These are phyloP conservation scores for Hypoxylon cercidicola DNA, from an alignment of 495 filamentous ascomycete genomes.

Conservation along the genomic window DNA sequence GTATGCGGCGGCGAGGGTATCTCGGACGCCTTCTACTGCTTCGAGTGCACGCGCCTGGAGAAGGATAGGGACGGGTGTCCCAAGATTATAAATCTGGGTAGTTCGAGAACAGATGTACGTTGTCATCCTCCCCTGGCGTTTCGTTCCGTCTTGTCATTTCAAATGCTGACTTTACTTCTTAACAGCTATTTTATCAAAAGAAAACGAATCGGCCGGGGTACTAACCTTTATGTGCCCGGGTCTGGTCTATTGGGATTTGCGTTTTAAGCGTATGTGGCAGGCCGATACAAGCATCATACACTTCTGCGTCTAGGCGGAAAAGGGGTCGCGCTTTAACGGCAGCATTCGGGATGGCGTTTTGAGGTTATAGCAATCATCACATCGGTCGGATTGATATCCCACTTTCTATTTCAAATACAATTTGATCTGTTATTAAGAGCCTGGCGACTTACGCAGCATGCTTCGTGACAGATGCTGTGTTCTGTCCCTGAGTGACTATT, in stretches of 20 bases:
- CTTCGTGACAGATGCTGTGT: constrained; percentile 24
- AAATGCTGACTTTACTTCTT: constrained; percentile 39
- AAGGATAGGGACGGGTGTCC: constrained; percentile 98
- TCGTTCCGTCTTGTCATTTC: background rate
- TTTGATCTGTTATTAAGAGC: constrained; percentile 22
- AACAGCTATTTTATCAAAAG: constrained; percentile 63
- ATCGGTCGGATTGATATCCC: constrained; percentile 24
- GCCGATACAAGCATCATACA: constrained; percentile 11
- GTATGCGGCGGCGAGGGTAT: constrained; percentile 99
- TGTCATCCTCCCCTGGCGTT: constrained; percentile 3
- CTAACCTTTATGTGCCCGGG: constrained; percentile 55
- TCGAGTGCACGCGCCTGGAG: constrained; percentile 96
- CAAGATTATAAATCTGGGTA: constrained; percentile 99
- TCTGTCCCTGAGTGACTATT: constrained; percentile 16
- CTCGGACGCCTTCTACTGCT: constrained; percentile 99
- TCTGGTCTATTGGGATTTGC: constrained; percentile 43
- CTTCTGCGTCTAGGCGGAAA: background rate
- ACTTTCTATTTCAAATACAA: constrained; percentile 7
- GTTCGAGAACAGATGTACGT: constrained; percentile 91
- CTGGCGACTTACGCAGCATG: constrained; percentile 20
- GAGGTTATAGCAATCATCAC: constrained; percentile 26
- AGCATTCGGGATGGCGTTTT: constrained; percentile 44
- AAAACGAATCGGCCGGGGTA: constrained; percentile 63
- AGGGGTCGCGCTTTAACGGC: constrained; percentile 19
- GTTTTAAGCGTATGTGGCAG: constrained; percentile 3